Conservation (phyloP, 2,329 filamentous ascomycete genomes). For the Cladosporium sp. region DNA sequence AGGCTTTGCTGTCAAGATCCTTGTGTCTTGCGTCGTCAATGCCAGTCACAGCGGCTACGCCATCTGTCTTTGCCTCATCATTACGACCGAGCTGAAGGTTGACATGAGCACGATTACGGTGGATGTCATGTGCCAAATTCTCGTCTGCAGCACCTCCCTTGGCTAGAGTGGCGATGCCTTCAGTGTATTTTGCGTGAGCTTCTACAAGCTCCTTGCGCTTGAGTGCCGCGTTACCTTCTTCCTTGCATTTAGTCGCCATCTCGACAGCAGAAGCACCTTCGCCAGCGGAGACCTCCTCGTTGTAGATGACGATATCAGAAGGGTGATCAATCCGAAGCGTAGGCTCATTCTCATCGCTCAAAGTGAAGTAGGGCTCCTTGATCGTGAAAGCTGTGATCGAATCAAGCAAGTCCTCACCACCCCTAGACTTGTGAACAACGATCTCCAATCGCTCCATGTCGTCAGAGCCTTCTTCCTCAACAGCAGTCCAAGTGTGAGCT, state of each 20-base stretch:
- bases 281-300: background rate
- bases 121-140: conserved; percentile 12
- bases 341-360: conserved; percentile 25
- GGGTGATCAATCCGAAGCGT: conserved; percentile 28
- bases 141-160: background rate
- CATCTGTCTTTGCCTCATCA: conserved; percentile 31
- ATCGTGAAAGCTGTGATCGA: conserved; percentile 20
- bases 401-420: conserved; percentile 33
- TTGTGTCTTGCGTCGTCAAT: conserved; percentile 27
- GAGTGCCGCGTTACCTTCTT: conserved; percentile 27
- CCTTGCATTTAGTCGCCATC: conserved; percentile 23
- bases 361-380: conserved; percentile 30
- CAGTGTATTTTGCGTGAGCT: conserved; percentile 18
- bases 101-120: conserved; percentile 32
- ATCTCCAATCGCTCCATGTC: conserved; percentile 23
- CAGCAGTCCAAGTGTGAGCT: conserved; percentile 26
- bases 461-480: conserved; percentile 26
- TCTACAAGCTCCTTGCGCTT: conserved; percentile 20
- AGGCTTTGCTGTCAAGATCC: conserved; percentile 22
- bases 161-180: conserved; percentile 17
- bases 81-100: conserved; percentile 29
- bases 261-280: background rate
- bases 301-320: conserved; percentile 21
- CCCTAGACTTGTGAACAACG: conserved; percentile 31
- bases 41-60: conserved; percentile 26